Evolutionary conservation across 768 basidiomycete species (phyloP).

Genomic region (Auricularia cornea): DNA sequence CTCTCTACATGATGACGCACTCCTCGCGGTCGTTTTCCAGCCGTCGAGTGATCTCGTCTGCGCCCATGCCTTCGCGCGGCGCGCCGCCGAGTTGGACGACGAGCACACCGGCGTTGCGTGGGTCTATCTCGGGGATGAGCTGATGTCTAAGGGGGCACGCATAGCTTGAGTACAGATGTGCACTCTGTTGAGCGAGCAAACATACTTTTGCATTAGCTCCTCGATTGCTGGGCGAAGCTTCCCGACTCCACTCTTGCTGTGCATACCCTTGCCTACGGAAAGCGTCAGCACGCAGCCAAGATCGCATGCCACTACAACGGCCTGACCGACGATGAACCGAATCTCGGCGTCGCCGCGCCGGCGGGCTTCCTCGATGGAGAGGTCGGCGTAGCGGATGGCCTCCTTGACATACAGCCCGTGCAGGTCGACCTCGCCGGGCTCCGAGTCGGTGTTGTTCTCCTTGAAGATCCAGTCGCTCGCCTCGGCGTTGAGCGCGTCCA

Average conservation of each 20-base stretch:
- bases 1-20: constrained; percentile 63
- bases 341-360: constrained; percentile 54
- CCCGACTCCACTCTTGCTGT: constrained; percentile 64
- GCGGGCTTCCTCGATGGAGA: constrained; percentile 60
- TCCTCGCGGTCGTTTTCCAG: constrained; percentile 42
- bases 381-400: constrained; percentile 67
- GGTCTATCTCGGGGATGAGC: constrained; percentile 67
- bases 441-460: constrained; percentile 76
- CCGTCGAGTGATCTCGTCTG: constrained; percentile 51
- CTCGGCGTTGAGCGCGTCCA: constrained; percentile 70
- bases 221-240: constrained; percentile 92
- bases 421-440: constrained; percentile 72
- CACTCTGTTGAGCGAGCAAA: not conserved
- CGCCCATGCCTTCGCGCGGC: constrained; percentile 31
- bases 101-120: constrained; percentile 75
- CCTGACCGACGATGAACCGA: constrained; percentile 76
- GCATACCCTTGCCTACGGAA: constrained; percentile 72
- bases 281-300: not conserved
- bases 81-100: constrained; percentile 58
- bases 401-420: constrained; percentile 94
- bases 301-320: not conserved
- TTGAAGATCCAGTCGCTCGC: constrained; percentile 3
- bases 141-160: too few species aligned
- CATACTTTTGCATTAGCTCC: constrained; percentile 73
- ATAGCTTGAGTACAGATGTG: too few species aligned